A percentile compares a stretch with the other conserved stretches of the same genome.
Evolutionary conservation across 164 flowering plant genomes (phyloP).

Genomic region (Malania oleifera): DNA sequence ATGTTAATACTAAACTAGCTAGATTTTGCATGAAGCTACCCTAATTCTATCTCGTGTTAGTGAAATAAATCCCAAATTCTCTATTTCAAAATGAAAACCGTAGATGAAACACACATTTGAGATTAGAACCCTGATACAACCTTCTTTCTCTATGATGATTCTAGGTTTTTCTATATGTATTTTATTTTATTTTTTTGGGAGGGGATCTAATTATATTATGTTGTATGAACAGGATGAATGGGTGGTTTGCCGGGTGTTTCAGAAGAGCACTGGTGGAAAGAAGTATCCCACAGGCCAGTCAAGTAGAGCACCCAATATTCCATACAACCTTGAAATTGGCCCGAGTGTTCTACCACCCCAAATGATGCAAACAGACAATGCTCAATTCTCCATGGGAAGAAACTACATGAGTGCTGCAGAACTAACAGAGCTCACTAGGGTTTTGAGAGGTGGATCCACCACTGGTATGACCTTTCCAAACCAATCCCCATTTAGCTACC

Average conservation of each 20-base stretch:
- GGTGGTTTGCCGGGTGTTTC: slow-evolving; percentile 95
- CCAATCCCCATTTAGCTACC: slow-evolving; percentile 44
- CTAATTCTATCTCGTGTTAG: no score
- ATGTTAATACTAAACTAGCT: no score
- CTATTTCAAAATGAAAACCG: no score
- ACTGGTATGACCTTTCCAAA: slow-evolving; percentile 21
- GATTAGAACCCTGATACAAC: no score
- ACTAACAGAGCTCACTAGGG: slow-evolving; percentile 49
- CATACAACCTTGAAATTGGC: slow-evolving; percentile 44
- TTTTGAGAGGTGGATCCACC: slow-evolving; percentile 31
- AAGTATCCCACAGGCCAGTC: slow-evolving; percentile 50
- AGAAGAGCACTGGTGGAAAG: slow-evolving; percentile 64
- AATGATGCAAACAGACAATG: slow-evolving; percentile 33
- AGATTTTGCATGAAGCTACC: no score
- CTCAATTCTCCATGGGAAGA: slow-evolving; percentile 40
- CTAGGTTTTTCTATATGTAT: slow-evolving; percentile 2
- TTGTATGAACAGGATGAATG: slow-evolving; percentile 76
- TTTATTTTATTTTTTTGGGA: neutral
- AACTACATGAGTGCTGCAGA: slow-evolving; percentile 46
- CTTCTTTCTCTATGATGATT: no score
- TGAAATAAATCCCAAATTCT: no score
- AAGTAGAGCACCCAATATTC: slow-evolving; percentile 30
- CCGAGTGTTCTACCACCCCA: slow-evolving; percentile 14
- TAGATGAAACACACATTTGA: no score
- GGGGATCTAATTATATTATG: neutral